phyloP scores from a whole-genome alignment of 2,329 filamentous ascomycete species.

The Fusarium sp. region DNA sequence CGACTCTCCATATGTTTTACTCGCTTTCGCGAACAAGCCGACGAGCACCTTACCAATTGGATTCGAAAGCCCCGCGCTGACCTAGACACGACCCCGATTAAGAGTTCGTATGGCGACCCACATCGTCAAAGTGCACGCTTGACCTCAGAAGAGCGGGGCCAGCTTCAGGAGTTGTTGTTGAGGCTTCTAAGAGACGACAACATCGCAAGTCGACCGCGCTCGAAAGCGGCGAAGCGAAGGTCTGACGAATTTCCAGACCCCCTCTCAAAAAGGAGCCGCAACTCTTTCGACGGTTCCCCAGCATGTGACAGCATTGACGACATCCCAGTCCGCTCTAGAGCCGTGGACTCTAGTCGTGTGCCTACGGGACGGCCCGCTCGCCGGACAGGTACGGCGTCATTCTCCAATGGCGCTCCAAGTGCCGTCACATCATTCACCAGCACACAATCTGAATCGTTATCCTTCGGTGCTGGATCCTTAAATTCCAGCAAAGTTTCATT shows the following conservation, averaged over 20 bases:
- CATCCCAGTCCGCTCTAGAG: constrained; percentile 39
- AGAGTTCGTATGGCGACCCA: constrained; percentile 34
- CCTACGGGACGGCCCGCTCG: constrained; percentile 30
- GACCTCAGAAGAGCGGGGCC: constrained; percentile 39
- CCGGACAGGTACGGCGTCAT: constrained; percentile 23
- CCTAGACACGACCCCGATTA: constrained; percentile 35
- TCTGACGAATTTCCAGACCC: constrained; percentile 40
- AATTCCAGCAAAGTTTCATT: constrained; percentile 52
- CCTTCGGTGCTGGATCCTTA: constrained; percentile 42
- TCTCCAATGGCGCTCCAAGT: constrained; percentile 21
- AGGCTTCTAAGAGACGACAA: constrained; percentile 32
- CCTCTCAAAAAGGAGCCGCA: constrained; percentile 34
- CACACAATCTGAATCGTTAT: constrained; percentile 22
- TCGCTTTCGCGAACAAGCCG: constrained; percentile 42
- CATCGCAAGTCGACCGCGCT: constrained; percentile 10
- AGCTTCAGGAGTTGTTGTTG: constrained; percentile 44
- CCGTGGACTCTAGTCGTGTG: constrained; percentile 6
- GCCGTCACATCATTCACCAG: constrained; percentile 18
- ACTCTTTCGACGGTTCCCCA: constrained; percentile 17
- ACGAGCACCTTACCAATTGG: constrained; percentile 37
- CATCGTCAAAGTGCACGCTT: constrained; percentile 35
- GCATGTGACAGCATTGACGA: constrained; percentile 32
- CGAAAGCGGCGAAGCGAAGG: constrained; percentile 33
- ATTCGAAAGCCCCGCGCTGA: constrained; percentile 36
- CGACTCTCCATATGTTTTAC: constrained; percentile 39